A percentile compares a stretch with the other conserved stretches of the same genome.
Conservation (phyloP, 371 early-diverging fungal species). For the Mortierella sp. region DNA sequence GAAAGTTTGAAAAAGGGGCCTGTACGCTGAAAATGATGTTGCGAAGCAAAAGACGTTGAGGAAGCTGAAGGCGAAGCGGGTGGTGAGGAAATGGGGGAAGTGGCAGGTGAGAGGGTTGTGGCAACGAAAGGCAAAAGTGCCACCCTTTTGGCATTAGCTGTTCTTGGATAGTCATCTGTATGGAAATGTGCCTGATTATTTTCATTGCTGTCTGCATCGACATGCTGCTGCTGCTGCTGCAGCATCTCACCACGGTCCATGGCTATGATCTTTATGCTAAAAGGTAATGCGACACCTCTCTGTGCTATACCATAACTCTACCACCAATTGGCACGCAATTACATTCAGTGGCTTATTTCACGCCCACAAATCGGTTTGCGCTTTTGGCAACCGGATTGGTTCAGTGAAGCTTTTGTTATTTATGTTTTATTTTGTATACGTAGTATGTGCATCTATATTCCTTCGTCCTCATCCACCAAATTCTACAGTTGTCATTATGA, state of each 20-base stretch:
- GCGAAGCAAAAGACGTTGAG: slow-evolving; percentile 1
- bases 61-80: not conserved
- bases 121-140: slow-evolving; percentile 22
- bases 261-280: not conserved
- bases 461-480: not conserved
- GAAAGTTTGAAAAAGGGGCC: slow-evolving; percentile 16
- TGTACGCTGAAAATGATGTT: not conserved
- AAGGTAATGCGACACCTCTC: not conserved
- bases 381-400: not conserved
- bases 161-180: not conserved
- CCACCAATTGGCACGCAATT: not conserved
- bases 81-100: not conserved
- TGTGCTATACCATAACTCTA: not conserved
- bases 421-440: not conserved
- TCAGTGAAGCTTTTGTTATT: not conserved
- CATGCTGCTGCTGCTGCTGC: slow-evolving; percentile 6
- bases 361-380: not conserved
- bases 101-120: slow-evolving; percentile 21
- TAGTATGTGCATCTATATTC: not conserved
- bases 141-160: slow-evolving; percentile 17
- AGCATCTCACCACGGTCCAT: slow-evolving; percentile 6
- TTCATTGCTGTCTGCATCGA: not conserved
- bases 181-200: not conserved
- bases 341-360: not conserved
- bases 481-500: not conserved